Evolutionary conservation across 1,284 basidiomycete species (phyloP), one percentile per base, ranked within the genome.

Genomic region (Cryptococcus jaspeensis): DNA sequence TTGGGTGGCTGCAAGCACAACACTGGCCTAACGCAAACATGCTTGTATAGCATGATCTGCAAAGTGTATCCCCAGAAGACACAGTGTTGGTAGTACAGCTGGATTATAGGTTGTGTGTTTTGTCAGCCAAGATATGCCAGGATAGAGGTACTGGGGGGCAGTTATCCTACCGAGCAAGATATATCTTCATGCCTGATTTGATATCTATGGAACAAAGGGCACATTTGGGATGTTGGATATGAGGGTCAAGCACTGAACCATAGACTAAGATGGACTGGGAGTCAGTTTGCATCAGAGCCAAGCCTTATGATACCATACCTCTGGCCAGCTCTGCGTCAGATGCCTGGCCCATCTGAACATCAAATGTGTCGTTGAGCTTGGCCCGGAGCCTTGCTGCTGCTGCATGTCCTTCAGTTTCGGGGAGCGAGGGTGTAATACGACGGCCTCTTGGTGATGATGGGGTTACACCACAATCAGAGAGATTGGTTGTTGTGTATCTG

Each of bases 131-230:
- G 28, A 32, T 9, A 32, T 32, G 5, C 9, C 9, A 32, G 28
- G 9, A 4, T 5, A 32, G 28, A 5, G 28, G 28, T 9, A 32
- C 9, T 9, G 28, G 9, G 28, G 4, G 15, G 28, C 22, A 22
- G 3, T 23, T 12, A 25, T 47, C 59, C 57, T 32, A 57, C 59
- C 28, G 32, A 40, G 59, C 59, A 28, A 58, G 54, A 40, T 61
- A 61, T 5, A 61, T 58, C 37, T 58, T 61, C 50, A 52, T 50
- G 3, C 59, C 59, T 18, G 52, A 53, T 36, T 46, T 53, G 49
- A 61, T 55, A 15, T 61, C 56, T 16, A 37, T 42, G 12, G 13
- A 28, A 42, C 59, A 61, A 20, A 35, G 16, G 8, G 8, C 42
- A 32, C 59, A 61, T 50, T 50, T 47, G 12, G 59, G 59, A 50